Percentiles rank a stretch among this genome's conserved stretches.
Evolutionary conservation across 805 yeast genomes (phyloP).

Genomic region (Candida taoyuanica): DNA sequence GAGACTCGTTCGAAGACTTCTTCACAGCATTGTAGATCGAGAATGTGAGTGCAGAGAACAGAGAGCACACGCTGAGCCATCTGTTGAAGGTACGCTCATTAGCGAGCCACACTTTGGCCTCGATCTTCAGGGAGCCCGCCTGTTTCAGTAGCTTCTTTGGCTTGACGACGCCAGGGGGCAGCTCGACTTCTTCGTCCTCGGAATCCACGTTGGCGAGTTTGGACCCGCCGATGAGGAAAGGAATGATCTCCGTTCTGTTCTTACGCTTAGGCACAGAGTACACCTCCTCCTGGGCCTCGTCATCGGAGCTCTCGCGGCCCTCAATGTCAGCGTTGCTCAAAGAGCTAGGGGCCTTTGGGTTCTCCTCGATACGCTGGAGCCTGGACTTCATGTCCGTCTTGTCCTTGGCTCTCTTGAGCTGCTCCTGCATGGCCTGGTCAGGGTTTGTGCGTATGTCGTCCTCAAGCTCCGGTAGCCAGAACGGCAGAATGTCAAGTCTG

Average conservation of each 20-base stretch:
- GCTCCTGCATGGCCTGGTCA: constrained; percentile 70
- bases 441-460: constrained; percentile 72
- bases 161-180: constrained; percentile 86
- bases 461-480: constrained; percentile 92
- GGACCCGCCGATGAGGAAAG: constrained; percentile 37
- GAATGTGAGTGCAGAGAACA: constrained; percentile 81
- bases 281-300: constrained; percentile 32
- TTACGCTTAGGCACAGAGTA: constrained; percentile 15
- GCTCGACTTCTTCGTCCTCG: constrained; percentile 79
- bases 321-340: constrained; percentile 42
- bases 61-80: constrained; percentile 87
- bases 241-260: constrained; percentile 30
- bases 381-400: constrained; percentile 37
- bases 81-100: constrained; percentile 95
- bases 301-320: constrained; percentile 52
- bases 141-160: constrained; percentile 79
- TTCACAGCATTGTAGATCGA: constrained; percentile 73
- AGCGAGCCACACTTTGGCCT: constrained; percentile 98
- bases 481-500: constrained; percentile 82
- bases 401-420: constrained; percentile 43
- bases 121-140: constrained; percentile 89
- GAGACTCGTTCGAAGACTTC: constrained; percentile 54
- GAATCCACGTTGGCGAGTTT: constrained; percentile 60
- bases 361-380: constrained; percentile 29
- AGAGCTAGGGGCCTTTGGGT: constrained; percentile 3